phyloP scores from a whole-genome alignment of 2,329 filamentous ascomycete genomes.

The Trichocomaceae sp. region DNA sequence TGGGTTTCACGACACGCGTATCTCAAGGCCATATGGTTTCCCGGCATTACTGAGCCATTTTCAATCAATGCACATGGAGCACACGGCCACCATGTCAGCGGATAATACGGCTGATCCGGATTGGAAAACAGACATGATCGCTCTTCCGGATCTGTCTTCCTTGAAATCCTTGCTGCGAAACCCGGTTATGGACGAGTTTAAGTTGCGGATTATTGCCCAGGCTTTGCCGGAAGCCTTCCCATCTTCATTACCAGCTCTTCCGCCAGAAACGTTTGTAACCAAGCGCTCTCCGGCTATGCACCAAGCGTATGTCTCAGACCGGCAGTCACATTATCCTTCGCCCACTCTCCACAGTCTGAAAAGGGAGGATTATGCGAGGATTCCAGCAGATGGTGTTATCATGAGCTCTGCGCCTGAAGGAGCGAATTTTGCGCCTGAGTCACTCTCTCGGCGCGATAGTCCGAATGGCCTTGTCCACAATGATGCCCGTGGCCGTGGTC shows the following conservation, averaged over 20 bases:
- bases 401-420: background rate
- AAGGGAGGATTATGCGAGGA: background rate
- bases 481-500: conserved; percentile 3
- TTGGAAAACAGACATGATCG: conserved; percentile 58
- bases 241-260: background rate
- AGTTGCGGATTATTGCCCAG: conserved; percentile 46
- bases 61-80: conserved; percentile 32
- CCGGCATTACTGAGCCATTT: conserved; percentile 32
- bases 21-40: conserved; percentile 23
- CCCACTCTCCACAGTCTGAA: background rate
- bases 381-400: background rate
- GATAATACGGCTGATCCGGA: conserved; percentile 33
- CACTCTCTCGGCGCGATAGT: background rate
- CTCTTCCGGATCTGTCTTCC: conserved; percentile 45
- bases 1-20: background rate
- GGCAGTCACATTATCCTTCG: conserved; percentile 1
- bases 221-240: conserved; percentile 44
- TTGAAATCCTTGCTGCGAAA: conserved; percentile 12
- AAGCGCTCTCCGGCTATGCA: conserved; percentile 7
- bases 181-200: conserved; percentile 49
- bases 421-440: background rate
- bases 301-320: background rate
- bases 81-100: conserved; percentile 16
- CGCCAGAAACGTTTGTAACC: conserved; percentile 1
- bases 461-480: background rate